Evolutionary conservation across 768 basidiomycete genomes (phyloP), one percentile per base, ranked within the genome.

Genomic region (Chalciporus pseudorubinellus): DNA sequence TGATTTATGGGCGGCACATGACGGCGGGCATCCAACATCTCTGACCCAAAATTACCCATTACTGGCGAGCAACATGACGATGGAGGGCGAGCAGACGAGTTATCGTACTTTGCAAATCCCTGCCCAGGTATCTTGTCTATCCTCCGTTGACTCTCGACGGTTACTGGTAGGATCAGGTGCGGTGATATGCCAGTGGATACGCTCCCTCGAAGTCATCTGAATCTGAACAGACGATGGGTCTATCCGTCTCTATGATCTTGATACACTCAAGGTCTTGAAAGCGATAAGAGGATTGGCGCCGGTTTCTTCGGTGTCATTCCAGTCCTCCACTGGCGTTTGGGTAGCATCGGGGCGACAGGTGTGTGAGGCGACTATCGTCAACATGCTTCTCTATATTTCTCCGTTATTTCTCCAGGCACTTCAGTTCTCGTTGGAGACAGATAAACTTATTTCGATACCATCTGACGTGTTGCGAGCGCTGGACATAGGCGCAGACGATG

Each of bases 121-220:
- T 39, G 69, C 75, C 6, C 76, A 78, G 11, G 74, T 83, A 9
- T 80, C 85, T 12, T 76, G 80, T 34, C 64, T 87, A 5, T 69
- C 79, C 3, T 75, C 81, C 53, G 75, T 76, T 8, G 74, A 75
- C 38, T 67, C 74, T 39, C 74, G 68, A 4, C 74, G 75, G 49
- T 68, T 88, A 9, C 77, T 81, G 48, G 80, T 77, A 19, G 86
- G 87, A 20, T 84, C 84, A 67, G 82, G 87, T 85, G 61, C 20
- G 70, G 59, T 22, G 22, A 21, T 29, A 45, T 39, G n/a, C n/a
- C n/a, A n/a, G n/a, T n/a, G 24, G n/a, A 44, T 20, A 18, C 28
- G 38, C n/a, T 42, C 34, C 28, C 39, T 3, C 7, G 11, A 39
- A 39, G 16, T 48, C 31, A 6, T 22, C 54, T 49, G 29, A 60